Evolutionary conservation across 371 early-diverging fungal species (phyloP).

Genomic region (Apophysomyces variabilis): DNA sequence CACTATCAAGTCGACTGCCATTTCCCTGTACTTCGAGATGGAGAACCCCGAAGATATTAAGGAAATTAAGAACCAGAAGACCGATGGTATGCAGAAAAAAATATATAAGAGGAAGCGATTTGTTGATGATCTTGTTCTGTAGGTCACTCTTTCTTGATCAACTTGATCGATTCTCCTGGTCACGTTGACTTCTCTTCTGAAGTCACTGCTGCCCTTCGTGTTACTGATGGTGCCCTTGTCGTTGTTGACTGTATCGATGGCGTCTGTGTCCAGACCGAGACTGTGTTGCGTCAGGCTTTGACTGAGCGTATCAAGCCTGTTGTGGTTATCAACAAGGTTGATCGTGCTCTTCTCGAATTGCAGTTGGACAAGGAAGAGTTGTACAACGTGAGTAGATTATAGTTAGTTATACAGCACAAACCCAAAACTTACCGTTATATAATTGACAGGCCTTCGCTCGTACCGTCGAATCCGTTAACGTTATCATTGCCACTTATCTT

Average conservation of each 20-base stretch:
- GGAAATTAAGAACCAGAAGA: slow-evolving; percentile 89
- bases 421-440: background rate
- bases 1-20: slow-evolving; percentile 99
- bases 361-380: slow-evolving; percentile 96
- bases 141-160: slow-evolving; percentile 90
- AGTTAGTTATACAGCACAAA: background rate
- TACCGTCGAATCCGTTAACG: slow-evolving; percentile 94
- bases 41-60: slow-evolving; percentile 78
- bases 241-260: slow-evolving; percentile 99
- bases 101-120: background rate
- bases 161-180: slow-evolving; percentile 99
- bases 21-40: slow-evolving; percentile 98
- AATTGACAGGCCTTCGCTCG: slow-evolving; percentile 75
- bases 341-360: slow-evolving; percentile 99
- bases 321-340: slow-evolving; percentile 99
- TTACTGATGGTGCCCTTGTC: slow-evolving; percentile 99
- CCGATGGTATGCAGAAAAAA: slow-evolving; percentile 63
- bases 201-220: slow-evolving; percentile 99
- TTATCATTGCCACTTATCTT: slow-evolving; percentile 49
- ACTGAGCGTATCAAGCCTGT: slow-evolving; percentile 99
- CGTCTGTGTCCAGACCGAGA: slow-evolving; percentile 99
- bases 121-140: background rate
- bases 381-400: slow-evolving; percentile 60
- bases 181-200: slow-evolving; percentile 99
- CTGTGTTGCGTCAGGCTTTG: slow-evolving; percentile 99